Base-by-base conservation (phyloP, 2,329 filamentous ascomycete genomes). In the Aureobasidium sp. region DNA sequence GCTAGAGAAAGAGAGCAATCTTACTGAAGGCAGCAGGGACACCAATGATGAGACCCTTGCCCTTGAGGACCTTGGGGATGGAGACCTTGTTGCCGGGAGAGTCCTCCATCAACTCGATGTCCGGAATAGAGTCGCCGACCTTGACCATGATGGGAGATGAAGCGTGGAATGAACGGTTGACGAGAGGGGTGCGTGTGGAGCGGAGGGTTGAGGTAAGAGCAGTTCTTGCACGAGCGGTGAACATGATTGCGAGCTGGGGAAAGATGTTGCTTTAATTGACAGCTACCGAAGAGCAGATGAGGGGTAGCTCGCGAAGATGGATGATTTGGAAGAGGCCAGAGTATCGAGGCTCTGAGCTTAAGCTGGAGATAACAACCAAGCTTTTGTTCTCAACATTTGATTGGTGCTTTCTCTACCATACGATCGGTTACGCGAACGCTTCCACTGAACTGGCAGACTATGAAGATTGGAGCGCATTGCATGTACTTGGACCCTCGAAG, bases 71-170 rank as follows among this genome's bases (percentile, higher is more conserved):
- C 65, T 88, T 82, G 68, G 89, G 85, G 63, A 97, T 82, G 76
- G 90, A 93, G 75, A 97, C 85, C 77, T 92, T 94, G 82, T 91
- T 95, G 64, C 89, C 91, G 0, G 93, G 93, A 21, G 88, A 91
- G 76, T 84, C 82, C 78, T 97, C 87, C 68, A 96, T 82, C 54
- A 89, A 85, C 66, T 91, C 85, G 62, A 93, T 77, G 75, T 85
- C 78, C 48, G 93, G 94, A 61, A 97, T 80, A 67, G 81, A 77
- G 74, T 97, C 91, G 70, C 92, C 92, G 63, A 85, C 85, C 69
- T 88, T 83, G 72, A 97, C 88, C 66, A 84, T 78, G 47, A 79
- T 79, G 51, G 80, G 80, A 50, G 82, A 75, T 39, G 86, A 84
- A 65, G 80, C 78, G 78, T 90, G 87, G 79, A 92, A 92, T 67